These are phyloP conservation scores for Acorus calamus DNA, from an alignment of 106 monocot genomes.

Conservation along the genomic window DNA sequence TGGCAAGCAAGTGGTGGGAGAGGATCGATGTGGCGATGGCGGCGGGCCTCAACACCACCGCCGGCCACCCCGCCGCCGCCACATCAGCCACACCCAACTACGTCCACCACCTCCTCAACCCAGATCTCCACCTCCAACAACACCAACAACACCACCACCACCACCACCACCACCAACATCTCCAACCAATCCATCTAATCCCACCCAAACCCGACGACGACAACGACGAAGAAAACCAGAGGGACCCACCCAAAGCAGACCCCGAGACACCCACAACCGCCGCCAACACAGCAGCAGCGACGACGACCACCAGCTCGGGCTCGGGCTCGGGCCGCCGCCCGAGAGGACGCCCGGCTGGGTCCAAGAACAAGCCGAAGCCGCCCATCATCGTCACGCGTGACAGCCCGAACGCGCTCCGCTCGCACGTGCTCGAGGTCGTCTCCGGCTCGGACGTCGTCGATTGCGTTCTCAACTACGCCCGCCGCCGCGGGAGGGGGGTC, in stretches of 20 bases:
- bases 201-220: constrained; percentile 7
- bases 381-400: constrained; percentile 42
- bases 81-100: constrained; percentile 15
- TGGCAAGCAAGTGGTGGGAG: constrained; percentile 65
- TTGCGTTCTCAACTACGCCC: constrained; percentile 42
- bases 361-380: constrained; percentile 44
- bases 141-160: no score
- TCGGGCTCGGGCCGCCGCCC: constrained; percentile 25
- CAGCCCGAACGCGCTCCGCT: constrained; percentile 49
- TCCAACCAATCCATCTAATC: constrained; percentile 3
- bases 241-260: neutral
- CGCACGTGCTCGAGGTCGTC: constrained; percentile 54
- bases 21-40: constrained; percentile 28
- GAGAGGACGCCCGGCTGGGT: constrained; percentile 43
- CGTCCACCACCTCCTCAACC: constrained; percentile 34
- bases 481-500: constrained; percentile 51
- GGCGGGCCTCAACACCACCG: constrained; percentile 34
- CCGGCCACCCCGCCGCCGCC: neutral
- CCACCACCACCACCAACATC: constrained; percentile 7
- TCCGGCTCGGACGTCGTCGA: constrained; percentile 53
- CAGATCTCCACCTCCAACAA: constrained; percentile 4
- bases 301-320: neutral
- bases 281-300: constrained; percentile 2
- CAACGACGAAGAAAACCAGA: constrained; percentile 3
- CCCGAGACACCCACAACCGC: constrained; percentile 20